Evolutionary conservation across 2,329 filamentous ascomycete species (phyloP), one percentile per base, ranked within the genome.

Genomic region (Spiromastix sp.): DNA sequence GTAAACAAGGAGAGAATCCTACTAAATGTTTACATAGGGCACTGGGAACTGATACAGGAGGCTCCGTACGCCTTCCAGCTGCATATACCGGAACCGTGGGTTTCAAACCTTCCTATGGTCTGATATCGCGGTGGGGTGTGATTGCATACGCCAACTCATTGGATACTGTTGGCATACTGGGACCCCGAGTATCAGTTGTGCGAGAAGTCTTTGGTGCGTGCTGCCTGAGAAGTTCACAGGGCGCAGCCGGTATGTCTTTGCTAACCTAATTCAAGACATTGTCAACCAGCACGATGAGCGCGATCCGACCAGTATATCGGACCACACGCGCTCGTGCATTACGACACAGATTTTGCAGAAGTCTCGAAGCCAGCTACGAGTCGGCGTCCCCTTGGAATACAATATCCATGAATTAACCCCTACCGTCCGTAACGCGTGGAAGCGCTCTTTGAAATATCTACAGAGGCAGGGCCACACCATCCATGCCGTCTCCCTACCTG

Each of bases 111-210:
- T 91, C 83, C 18, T 95, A 95, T 53, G 87, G 87, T 11, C 72
- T 89, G 61, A 59, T 95, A 19, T 93, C 85, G 29, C 72, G 87
- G 40, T 85, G 79, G 67, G 87, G 87, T 1, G 83, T 95, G 2
- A 75, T 95, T 32, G 81, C 85, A 10, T 95, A 95, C 54, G 87
- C 87, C 6, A 94, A 95, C 56, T 93, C 85, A 2, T 65, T 95
- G 6, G 87, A 95, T 53, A 94, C 87, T 0, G 85, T 95, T 6
- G 87, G 87, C 0, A 68, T 94, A 3, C 47, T 94, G 28, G 77
- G 78, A 1, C 61, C 55, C 30, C 65, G 63, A 3, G 72, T 76
- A 1, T 55, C 52, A n/a, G 55, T 52, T 2, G 69, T 81, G 4
- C 61, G 65, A 25, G 52, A 66, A 27, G 52, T 79, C 5, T 78